Conservation (phyloP, 148 eudicot species). For the Bassia scoparia region DNA sequence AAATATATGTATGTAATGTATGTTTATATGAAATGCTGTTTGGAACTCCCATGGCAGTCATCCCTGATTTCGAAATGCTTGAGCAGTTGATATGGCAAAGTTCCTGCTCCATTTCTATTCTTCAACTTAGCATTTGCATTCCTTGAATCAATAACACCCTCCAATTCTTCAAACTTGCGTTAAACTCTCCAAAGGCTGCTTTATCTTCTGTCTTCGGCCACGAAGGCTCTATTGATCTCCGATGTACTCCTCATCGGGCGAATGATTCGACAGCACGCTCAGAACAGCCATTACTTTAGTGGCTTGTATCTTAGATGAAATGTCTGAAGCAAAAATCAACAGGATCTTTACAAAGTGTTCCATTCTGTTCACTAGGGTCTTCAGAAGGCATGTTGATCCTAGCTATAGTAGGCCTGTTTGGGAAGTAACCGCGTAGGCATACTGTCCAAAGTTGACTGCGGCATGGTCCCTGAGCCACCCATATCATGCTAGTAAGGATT, state of each 20-base stretch:
- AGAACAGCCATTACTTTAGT: constrained; percentile 50
- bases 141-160: constrained; percentile 50
- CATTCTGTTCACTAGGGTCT: constrained; percentile 39
- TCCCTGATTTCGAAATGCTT: constrained; percentile 72
- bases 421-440: constrained; percentile 62
- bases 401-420: constrained; percentile 62
- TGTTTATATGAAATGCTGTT: constrained; percentile 64
- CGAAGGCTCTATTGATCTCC: constrained; percentile 46
- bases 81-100: constrained; percentile 55
- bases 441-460: constrained; percentile 84
- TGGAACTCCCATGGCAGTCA: constrained; percentile 67
- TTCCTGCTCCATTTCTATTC: constrained; percentile 67
- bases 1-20: too few species aligned
- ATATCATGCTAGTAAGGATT: constrained; percentile 60
- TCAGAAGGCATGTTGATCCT: constrained; percentile 61
- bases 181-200: constrained; percentile 50
- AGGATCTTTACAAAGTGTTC: constrained; percentile 42
- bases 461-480: constrained; percentile 87
- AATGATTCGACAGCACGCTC: constrained; percentile 58
- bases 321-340: constrained; percentile 28
- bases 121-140: constrained; percentile 37
- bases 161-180: constrained; percentile 44
- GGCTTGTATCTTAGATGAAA: constrained; percentile 61
- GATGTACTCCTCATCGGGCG: constrained; percentile 72
- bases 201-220: constrained; percentile 44